phyloP scores from a whole-genome alignment of 805 yeast species.

The Metschnikowia noctiluminum region DNA sequence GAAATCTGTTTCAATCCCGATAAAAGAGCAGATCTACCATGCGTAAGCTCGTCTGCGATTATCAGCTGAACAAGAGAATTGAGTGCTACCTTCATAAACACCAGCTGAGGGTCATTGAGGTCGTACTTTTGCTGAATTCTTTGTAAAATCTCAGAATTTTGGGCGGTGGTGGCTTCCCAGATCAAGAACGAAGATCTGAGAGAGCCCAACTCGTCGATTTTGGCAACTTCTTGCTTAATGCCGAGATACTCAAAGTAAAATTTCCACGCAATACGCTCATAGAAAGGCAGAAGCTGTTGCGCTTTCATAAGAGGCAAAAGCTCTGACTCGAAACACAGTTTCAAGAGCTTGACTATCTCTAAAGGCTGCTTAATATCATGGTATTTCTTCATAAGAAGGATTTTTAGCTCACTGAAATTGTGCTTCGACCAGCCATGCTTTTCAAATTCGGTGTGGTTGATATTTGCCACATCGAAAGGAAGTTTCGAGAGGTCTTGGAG shows the following conservation, averaged over 20 bases:
- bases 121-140: slow-evolving; percentile 15
- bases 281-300: slow-evolving; percentile 28
- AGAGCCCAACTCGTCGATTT: slow-evolving; percentile 21
- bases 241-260: slow-evolving; percentile 34
- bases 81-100: slow-evolving; percentile 25
- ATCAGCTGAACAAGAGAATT: slow-evolving; percentile 14
- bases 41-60: slow-evolving; percentile 15
- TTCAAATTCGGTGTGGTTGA: slow-evolving; percentile 20
- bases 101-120: slow-evolving; percentile 23
- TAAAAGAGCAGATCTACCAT: slow-evolving; percentile 18
- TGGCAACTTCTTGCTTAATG: slow-evolving; percentile 21
- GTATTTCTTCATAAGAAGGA: slow-evolving; percentile 35
- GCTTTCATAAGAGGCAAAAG: slow-evolving; percentile 26
- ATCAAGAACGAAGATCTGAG: slow-evolving; percentile 30
- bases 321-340: slow-evolving; percentile 22
- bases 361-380: slow-evolving; percentile 34
- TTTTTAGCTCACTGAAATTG: slow-evolving; percentile 26
- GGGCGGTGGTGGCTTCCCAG: slow-evolving; percentile 34
- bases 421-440: slow-evolving; percentile 18
- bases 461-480: slow-evolving; percentile 20
- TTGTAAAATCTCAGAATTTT: slow-evolving; percentile 13
- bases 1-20: slow-evolving; percentile 32
- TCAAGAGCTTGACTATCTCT: slow-evolving; percentile 28
- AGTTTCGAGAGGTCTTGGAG: slow-evolving; percentile 14
- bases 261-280: slow-evolving; percentile 42